Base-by-base conservation (phyloP, 257 asterid genomes). In the Nicotiana attenuata region DNA sequence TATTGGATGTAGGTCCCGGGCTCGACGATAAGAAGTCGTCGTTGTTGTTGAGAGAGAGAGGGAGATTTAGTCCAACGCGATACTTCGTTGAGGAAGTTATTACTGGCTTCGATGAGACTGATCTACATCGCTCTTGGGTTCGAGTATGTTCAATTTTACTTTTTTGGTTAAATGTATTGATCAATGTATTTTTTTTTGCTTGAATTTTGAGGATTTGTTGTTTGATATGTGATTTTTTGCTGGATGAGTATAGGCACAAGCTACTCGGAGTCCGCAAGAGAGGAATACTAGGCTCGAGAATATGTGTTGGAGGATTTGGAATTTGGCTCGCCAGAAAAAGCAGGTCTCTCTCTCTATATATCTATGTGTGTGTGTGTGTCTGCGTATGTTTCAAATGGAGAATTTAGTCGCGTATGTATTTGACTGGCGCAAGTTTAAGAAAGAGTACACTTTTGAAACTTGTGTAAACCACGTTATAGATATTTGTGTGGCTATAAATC, bases 241-340 rank as follows among this genome's bases (percentile, higher is more conserved):
- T 86, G 80, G 84, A 66, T 65, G 83, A 24, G 68, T 41, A 61
- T 83, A 95, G 99, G 99, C 97, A 33, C 99, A 95, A 88, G 98
- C 98, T 61, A 93, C 99, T 31, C 83, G 94, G 93, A 87, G 96
- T 81, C 96, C 99, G 52, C 94, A 90, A 84, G 98, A 95, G 93
- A 91, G 99, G 91, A 95, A 95, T 82, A 95, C 99, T 15, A 90
- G 99, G 90, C 89, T 93, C 76, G 99, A 95, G 91, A 93, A 95
- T 84, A 91, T 95, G 93, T 92, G 99, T 86, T 93, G 99, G 99
- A 90, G 99, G 88, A 95, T 95, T 87, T 95, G 99, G 99, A 95
- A 93, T 90, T 85, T 95, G 92, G 99, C 99, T 84, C 98, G 97
- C 87, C 98, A 93, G 91, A 94, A 94, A 82, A 94, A 94, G 88